A percentile compares a stretch with the other conserved stretches of the same genome.
Evolutionary conservation across 169 alveolate genomes (phyloP).

Genomic region (Prorocentrum cordatum): DNA sequence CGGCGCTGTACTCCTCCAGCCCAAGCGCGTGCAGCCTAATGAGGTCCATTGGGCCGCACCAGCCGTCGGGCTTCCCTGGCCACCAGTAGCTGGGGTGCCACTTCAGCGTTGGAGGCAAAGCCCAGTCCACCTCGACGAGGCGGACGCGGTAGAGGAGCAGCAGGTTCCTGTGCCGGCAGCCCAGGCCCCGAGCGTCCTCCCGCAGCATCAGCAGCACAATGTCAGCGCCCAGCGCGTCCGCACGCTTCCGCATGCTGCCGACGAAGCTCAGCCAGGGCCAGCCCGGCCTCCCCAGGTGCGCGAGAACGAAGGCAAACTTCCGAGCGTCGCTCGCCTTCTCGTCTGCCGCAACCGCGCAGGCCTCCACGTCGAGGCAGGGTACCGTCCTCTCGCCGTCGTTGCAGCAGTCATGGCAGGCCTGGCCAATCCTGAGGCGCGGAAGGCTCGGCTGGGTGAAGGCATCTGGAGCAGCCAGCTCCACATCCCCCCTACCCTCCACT

Average conservation of each 20-base stretch:
- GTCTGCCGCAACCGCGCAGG: constrained; percentile 7
- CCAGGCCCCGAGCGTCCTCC: background rate
- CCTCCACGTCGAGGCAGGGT: constrained; percentile 35
- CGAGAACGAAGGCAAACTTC: constrained; percentile 15
- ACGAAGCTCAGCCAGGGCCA: constrained; percentile 56
- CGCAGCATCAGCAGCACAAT: constrained; percentile 34
- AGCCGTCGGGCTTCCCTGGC: constrained; percentile 47
- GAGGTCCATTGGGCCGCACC: constrained; percentile 49
- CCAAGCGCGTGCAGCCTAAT: constrained; percentile 33
- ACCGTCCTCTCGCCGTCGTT: constrained; percentile 12
- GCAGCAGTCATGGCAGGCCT: constrained; percentile 25
- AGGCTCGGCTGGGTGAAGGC: too few relatives aligned
- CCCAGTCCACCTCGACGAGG: constrained; percentile 28
- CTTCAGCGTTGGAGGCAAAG: constrained; percentile 8
- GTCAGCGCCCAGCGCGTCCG: background rate
- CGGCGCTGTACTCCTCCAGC: constrained; percentile 21
- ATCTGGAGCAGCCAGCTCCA: too few relatives aligned
- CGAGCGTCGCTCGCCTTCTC: too few relatives aligned
- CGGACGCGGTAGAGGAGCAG: constrained; percentile 4
- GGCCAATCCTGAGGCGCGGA: too few relatives aligned
- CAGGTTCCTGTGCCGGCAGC: constrained; percentile 15
- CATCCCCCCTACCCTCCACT: too few relatives aligned
- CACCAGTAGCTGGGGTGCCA: constrained; percentile 62
- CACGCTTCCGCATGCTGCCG: constrained; percentile 17
- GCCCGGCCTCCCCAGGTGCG: constrained; percentile 34